Conservation (phyloP, 192 early-diverging fungal species). For the Entomortierella beljakovae region DNA sequence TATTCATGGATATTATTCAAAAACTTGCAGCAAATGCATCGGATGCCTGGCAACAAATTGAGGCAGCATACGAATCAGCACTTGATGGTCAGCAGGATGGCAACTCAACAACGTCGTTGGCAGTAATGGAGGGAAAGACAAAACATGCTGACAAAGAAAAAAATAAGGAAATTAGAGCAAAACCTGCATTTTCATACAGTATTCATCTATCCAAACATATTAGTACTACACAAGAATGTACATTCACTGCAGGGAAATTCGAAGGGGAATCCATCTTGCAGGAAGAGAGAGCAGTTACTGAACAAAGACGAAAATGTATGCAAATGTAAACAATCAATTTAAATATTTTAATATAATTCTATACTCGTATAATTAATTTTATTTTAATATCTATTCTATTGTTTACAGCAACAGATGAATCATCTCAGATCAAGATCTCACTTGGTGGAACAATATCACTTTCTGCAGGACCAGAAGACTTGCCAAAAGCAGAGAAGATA, state of each 20-base stretch:
- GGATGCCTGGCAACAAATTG: slow-evolving; percentile 44
- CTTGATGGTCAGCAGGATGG: not conserved
- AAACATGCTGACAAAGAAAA: slow-evolving; percentile 5
- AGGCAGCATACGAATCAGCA: slow-evolving; percentile 21
- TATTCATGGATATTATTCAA: slow-evolving; percentile 50
- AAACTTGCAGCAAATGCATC: slow-evolving; percentile 32
- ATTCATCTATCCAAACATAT: slow-evolving; percentile 29
- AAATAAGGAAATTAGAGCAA: not conserved
- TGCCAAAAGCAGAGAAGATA: slow-evolving; percentile 79
- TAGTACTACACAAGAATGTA: slow-evolving; percentile 38
- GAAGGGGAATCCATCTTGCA: slow-evolving; percentile 38
- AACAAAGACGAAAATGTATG: slow-evolving; percentile 34
- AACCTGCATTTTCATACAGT: slow-evolving; percentile 21
- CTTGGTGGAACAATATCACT: slow-evolving; percentile 43
- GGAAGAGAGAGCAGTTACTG: slow-evolving; percentile 26
- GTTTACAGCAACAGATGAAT: too few relatives aligned
- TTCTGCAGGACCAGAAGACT: slow-evolving; percentile 43
- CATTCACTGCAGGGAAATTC: slow-evolving; percentile 34
- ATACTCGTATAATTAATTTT: too few relatives aligned
- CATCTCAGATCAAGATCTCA: slow-evolving; percentile 5
- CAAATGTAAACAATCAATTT: not conserved
- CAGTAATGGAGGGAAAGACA: slow-evolving; percentile 1
- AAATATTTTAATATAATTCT: too few relatives aligned
- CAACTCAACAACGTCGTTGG: not conserved
- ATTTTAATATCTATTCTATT: too few relatives aligned